Conservation (phyloP, 169 alveolate genomes). For the Plasmodium gaboni region DNA sequence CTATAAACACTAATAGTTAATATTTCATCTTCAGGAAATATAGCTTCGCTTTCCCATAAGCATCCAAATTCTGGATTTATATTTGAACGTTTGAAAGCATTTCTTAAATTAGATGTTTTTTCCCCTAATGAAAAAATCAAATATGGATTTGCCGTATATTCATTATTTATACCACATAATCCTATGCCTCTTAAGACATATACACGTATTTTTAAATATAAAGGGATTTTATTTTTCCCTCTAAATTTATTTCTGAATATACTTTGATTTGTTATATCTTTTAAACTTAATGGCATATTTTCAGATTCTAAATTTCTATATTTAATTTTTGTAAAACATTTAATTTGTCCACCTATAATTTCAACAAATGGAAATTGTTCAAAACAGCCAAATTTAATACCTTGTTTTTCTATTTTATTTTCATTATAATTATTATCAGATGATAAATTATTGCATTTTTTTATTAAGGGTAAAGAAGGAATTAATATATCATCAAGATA, state of each 20-base stretch:
- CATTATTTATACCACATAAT: slow-evolving; percentile 71
- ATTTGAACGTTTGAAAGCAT: slow-evolving; percentile 69
- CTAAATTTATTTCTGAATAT: slow-evolving; percentile 80
- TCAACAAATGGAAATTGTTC: slow-evolving; percentile 68
- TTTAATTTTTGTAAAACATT: slow-evolving; percentile 71
- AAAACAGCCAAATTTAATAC: slow-evolving; percentile 59
- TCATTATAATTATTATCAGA: neutral
- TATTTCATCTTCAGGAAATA: slow-evolving; percentile 87
- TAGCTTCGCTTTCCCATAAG: slow-evolving; percentile 85
- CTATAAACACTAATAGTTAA: slow-evolving; percentile 83
- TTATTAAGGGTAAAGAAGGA: slow-evolving; percentile 80
- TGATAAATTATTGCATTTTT: slow-evolving; percentile 28
- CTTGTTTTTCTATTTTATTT: slow-evolving; percentile 42
- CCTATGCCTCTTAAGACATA: slow-evolving; percentile 85
- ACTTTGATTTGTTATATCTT: slow-evolving; percentile 67
- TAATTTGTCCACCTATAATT: slow-evolving; percentile 67
- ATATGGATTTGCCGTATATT: slow-evolving; percentile 80
- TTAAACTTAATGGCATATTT: slow-evolving; percentile 65
- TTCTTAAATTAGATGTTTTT: slow-evolving; percentile 78
- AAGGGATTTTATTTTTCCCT: slow-evolving; percentile 85
- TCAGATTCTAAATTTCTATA: slow-evolving; percentile 54
- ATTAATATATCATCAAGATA: slow-evolving; percentile 81
- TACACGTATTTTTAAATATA: slow-evolving; percentile 85
- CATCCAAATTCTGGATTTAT: slow-evolving; percentile 85
- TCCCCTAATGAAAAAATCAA: slow-evolving; percentile 84